Conservation (phyloP, 2,329 filamentous ascomycete genomes). For the Herpotrichia juniperi region DNA sequence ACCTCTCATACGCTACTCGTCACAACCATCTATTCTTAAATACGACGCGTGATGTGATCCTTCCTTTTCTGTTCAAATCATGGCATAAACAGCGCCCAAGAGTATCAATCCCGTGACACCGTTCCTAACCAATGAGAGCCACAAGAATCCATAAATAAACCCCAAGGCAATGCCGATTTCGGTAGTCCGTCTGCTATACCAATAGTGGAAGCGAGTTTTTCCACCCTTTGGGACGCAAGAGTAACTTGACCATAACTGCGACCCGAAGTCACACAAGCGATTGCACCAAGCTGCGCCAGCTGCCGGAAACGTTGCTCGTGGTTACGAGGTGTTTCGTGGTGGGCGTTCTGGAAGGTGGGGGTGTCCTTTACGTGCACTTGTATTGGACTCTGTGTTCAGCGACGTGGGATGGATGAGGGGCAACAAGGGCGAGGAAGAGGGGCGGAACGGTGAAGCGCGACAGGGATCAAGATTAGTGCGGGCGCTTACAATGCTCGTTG, state of each 20-base stretch:
- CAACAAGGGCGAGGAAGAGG: not conserved
- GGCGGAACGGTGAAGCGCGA: conserved; percentile 24
- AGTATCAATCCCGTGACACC: conserved; percentile 6
- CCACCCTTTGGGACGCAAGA: conserved; percentile 4
- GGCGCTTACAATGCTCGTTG: conserved; percentile 36
- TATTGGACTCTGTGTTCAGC: conserved; percentile 17
- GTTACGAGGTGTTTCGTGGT: conserved; percentile 21
- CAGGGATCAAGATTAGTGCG: conserved; percentile 34
- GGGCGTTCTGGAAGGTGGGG: conserved; percentile 21
- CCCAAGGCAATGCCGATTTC: conserved; percentile 10
- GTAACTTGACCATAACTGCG: conserved; percentile 13
- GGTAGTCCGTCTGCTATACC: conserved; percentile 19
- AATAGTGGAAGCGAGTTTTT: conserved; percentile 5
- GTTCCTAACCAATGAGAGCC: not conserved
- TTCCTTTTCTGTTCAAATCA: conserved; percentile 9
- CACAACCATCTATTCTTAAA: not conserved
- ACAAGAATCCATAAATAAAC: conserved; percentile 7
- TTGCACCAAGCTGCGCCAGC: conserved; percentile 17
- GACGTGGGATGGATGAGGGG: conserved; percentile 11
- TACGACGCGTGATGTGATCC: conserved; percentile 3
- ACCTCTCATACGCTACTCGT: not conserved
- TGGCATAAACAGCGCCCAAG: conserved; percentile 13
- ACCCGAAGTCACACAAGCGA: conserved; percentile 28
- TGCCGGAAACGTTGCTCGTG: conserved; percentile 3
- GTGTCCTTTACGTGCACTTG: conserved; percentile 15